Conservation (phyloP, 129 eudicot genomes). For the Tagetes patula region DNA sequence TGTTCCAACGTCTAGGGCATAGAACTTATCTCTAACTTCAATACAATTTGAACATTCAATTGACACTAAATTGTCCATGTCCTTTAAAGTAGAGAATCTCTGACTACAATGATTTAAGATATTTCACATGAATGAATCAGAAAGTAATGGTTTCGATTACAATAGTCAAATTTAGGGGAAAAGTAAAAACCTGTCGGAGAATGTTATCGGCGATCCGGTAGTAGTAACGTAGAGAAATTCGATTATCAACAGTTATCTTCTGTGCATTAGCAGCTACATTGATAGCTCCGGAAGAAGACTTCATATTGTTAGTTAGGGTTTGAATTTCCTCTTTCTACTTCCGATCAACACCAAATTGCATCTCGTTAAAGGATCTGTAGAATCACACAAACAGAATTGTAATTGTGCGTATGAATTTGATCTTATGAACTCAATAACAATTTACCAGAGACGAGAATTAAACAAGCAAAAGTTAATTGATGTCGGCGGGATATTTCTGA, state of each 20-base stretch:
- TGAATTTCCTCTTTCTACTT: slow-evolving; percentile 24
- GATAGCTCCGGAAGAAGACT: slow-evolving; percentile 46
- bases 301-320: slow-evolving; percentile 34
- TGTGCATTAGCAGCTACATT: slow-evolving; percentile 63
- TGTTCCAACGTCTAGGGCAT: slow-evolving; percentile 3
- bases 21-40: not conserved
- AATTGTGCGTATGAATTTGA: not conserved
- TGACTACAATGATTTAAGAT: not conserved
- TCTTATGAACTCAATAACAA: not conserved
- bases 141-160: slow-evolving; percentile 5
- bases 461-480: not conserved
- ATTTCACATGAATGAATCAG: not conserved
- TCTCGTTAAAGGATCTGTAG: not conserved
- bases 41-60: not conserved
- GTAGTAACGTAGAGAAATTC: slow-evolving; percentile 68
- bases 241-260: slow-evolving; percentile 74
- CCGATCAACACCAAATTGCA: slow-evolving; percentile 21
- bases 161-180: not conserved
- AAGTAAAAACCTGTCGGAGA: slow-evolving; percentile 66
- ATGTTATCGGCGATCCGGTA: slow-evolving; percentile 83
- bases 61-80: not conserved
- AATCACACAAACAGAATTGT: not conserved
- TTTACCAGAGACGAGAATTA: not conserved
- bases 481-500: not conserved
- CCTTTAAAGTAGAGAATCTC: not conserved